phyloP scores from a whole-genome alignment of 1,284 basidiomycete genomes.

The Sphaerobolus stellatus region DNA sequence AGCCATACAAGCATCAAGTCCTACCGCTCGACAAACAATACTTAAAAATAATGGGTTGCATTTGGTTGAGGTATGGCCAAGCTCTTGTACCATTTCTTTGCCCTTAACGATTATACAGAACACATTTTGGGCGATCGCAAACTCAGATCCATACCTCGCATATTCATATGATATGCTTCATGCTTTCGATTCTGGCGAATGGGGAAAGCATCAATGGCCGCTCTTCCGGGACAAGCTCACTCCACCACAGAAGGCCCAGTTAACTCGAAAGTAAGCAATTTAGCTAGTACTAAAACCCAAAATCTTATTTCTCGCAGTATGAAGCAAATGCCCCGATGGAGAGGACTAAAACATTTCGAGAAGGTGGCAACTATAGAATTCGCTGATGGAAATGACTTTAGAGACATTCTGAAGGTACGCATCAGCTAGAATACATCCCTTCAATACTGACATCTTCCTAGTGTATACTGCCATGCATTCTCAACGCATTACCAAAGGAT shows the following conservation, averaged over 20 bases:
- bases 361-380: not conserved
- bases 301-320: not conserved
- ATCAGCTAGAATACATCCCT: too few relatives aligned
- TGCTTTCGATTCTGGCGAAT: not conserved
- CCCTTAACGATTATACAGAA: too few relatives aligned
- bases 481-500: not conserved
- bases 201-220: not conserved
- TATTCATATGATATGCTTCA: not conserved
- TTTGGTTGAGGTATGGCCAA: not conserved
- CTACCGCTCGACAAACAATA: not conserved
- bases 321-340: not conserved
- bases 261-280: not conserved
- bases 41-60: not conserved
- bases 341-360: not conserved
- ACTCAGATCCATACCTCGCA: not conserved
- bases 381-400: not conserved
- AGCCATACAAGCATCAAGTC: not conserved
- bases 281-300: not conserved
- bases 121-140: not conserved
- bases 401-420: not conserved
- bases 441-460: too few relatives aligned
- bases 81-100: not conserved
- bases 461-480: not conserved
- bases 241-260: not conserved
- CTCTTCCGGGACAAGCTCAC: not conserved